Base-by-base conservation (phyloP, 116 monocot species). In the Trichopus zeylanicus region DNA sequence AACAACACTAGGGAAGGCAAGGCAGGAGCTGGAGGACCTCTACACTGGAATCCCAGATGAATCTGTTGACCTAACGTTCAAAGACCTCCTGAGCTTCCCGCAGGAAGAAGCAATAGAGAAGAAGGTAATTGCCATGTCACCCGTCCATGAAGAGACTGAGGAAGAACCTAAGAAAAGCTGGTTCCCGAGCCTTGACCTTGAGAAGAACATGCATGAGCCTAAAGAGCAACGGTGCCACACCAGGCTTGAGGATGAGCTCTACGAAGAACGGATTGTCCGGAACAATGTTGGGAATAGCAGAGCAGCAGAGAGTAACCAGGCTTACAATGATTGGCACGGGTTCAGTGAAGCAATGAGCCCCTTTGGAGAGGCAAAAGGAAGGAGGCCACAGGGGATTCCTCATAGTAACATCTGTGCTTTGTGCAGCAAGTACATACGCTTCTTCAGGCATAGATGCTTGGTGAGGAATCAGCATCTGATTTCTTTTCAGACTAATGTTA, bases 391-490 rank as follows among this genome's bases (percentile, higher is more conserved):
- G 0, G 81, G 76, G 39, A 81, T 81, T 20, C 76, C 72, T 29
- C 81, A 81, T 49, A 72, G 76, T 0, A 73, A 73, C 20, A 66
- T 73, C 0, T 81, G 81, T 32, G 26, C 81, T 25, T 49, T 81
- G 15, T 81, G 81, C 61, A 62, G 19, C 42, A 26, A 34, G 8
- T 42, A 54, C 62, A 53, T 81, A 57, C 65, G 58, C 51, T 4
- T 76, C 16, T 76, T 65, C 48, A 54, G 72, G 1, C 58, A 75
- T 48, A 68, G 81, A 31, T 81, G 76, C 66, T 48, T 81, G 69
- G 81, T 81, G 23, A 65, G 62, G 13, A 13, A 16, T 42, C 73
- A n/a, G n/a, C n/a, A n/a, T n/a, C n/a, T n/a, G n/a, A n/a, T n/a
- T n/a, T n/a, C n/a, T n/a, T n/a, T n/a, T n/a, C n/a, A n/a, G n/a